These are phyloP conservation scores for Solanum tarijense DNA, from an alignment of 257 asterid genomes.

Conservation along the genomic window DNA sequence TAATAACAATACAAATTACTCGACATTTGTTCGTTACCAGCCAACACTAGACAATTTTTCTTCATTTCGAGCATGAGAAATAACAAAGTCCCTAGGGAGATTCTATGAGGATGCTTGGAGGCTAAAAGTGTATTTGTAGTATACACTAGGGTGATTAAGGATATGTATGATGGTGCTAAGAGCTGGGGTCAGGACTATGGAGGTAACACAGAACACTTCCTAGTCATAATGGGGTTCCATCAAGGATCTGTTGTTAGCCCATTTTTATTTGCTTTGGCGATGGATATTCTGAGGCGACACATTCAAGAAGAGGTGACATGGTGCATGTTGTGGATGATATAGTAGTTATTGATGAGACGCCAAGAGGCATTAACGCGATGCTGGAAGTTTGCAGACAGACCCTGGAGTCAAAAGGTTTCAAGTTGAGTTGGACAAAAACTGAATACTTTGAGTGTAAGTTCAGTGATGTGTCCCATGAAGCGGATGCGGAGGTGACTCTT, in stretches of 20 bases:
- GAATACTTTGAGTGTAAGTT: not conserved
- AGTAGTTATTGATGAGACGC: not conserved
- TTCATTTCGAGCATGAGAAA: not conserved
- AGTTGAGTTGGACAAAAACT: not conserved
- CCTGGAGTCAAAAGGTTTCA: not conserved
- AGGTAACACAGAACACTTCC: not conserved
- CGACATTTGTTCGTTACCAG: not conserved
- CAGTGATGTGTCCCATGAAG: not conserved
- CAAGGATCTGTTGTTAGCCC: not conserved
- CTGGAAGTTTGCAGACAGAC: not conserved
- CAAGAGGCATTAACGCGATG: not conserved
- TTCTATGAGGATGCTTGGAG: not conserved
- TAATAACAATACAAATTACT: not conserved
- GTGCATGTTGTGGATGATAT: not conserved
- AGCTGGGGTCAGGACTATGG: not conserved
- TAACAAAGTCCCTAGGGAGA: not conserved
- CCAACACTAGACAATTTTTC: not conserved
- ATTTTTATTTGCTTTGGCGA: not conserved
- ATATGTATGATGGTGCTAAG: not conserved
- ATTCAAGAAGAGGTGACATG: not conserved
- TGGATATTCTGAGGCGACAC: not conserved
- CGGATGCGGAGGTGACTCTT: not conserved
- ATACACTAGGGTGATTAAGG: not conserved
- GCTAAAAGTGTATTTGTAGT: not conserved
- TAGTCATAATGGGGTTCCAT: not conserved